These are phyloP conservation scores for Stevia rebaudiana DNA, from an alignment of 140 eudicot species.

Conservation along the genomic window DNA sequence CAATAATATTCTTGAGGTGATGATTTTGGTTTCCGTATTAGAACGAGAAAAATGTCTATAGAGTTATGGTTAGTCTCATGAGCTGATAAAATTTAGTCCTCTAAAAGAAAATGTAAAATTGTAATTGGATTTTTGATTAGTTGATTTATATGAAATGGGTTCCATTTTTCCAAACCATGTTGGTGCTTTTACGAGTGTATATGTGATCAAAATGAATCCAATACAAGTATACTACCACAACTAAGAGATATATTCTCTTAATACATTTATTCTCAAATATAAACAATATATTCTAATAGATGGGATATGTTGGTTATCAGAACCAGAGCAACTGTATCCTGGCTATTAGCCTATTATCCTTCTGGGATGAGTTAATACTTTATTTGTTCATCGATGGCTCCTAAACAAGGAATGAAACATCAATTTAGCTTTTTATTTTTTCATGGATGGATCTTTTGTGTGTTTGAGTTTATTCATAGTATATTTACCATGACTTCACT, in stretches of 20 bases:
- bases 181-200: not conserved
- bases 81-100: conserved; percentile 7
- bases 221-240: not conserved
- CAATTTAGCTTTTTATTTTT: conserved; percentile 1
- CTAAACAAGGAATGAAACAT: not conserved
- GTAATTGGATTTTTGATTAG: conserved; percentile 6
- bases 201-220: not conserved
- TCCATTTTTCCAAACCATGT: not conserved
- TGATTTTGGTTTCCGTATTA: conserved; percentile 37
- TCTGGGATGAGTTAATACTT: not conserved
- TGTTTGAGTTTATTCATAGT: not conserved
- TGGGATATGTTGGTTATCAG: conserved; percentile 7
- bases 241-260: too few relatives aligned
- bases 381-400: not conserved
- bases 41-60: conserved; percentile 11
- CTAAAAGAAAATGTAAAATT: conserved; percentile 7
- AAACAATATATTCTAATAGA: too few relatives aligned
- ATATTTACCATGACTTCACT: not conserved
- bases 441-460: not conserved
- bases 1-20: conserved; percentile 73
- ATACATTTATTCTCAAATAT: too few relatives aligned
- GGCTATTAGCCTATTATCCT: not conserved
- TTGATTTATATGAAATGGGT: conserved; percentile 4
- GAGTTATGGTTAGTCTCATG: conserved; percentile 14
- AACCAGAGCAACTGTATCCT: not conserved